Evolutionary conservation across 176 grass and related monocot genomes (phyloP).

Genomic region (Rhynchospora tenuis): DNA sequence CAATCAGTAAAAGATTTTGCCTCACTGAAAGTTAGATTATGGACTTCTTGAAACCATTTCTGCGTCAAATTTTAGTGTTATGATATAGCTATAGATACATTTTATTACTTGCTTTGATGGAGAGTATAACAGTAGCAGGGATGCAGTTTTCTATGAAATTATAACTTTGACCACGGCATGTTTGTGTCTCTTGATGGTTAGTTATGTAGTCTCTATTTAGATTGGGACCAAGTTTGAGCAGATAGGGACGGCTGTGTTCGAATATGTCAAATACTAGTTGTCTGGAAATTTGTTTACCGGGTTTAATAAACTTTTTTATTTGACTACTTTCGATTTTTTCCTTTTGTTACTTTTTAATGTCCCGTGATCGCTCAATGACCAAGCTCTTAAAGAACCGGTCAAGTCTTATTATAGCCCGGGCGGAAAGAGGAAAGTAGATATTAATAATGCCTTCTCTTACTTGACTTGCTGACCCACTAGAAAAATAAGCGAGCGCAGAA

Average conservation of each 20-base stretch:
- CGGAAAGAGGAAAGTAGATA: no score
- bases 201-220: not conserved
- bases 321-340: not conserved
- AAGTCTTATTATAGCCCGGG: no score
- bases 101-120: not conserved
- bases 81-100: not conserved
- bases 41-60: not conserved
- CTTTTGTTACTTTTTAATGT: not conserved
- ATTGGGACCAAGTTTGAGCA: conserved; percentile 1
- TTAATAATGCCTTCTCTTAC: no score
- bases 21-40: not conserved
- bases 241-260: not conserved
- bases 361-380: no score
- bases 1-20: not conserved
- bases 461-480: no score
- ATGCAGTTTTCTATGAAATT: no score
- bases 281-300: not conserved
- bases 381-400: no score
- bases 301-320: not conserved
- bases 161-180: not conserved
- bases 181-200: not conserved
- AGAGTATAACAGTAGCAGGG: not conserved
- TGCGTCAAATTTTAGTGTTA: not conserved
- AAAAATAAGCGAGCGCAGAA: no score
- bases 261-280: not conserved